A percentile compares a stretch with the other conserved stretches of the same genome.
Evolutionary conservation across 192 early-diverging fungal genomes (phyloP).

Genomic region (Coemansia sp.): DNA sequence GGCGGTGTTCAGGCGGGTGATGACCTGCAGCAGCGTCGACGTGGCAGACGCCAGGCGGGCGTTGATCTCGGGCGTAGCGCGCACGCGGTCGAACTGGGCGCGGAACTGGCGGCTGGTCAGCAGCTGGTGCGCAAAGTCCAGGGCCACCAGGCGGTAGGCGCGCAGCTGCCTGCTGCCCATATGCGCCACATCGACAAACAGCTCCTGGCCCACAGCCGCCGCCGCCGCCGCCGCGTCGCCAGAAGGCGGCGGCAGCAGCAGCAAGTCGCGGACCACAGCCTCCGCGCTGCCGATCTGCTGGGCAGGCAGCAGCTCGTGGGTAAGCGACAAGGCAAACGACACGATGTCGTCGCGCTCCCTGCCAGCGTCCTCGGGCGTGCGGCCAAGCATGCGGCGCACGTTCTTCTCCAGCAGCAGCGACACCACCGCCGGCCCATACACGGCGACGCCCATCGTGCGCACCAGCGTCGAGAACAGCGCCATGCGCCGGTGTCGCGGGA

Average conservation of each 20-base stretch:
- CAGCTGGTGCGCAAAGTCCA: constrained; percentile 53
- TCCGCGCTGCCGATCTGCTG: constrained; percentile 70
- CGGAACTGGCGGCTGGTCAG: constrained; percentile 46
- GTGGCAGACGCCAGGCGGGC: constrained; percentile 14
- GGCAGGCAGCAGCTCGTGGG: constrained; percentile 65
- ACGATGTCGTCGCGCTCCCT: constrained; percentile 65
- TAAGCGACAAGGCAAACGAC: constrained; percentile 76
- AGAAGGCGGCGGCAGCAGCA: constrained; percentile 62
- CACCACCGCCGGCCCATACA: constrained; percentile 74
- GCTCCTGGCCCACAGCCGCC: neutral
- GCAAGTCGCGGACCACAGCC: constrained; percentile 60
- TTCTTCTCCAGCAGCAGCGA: constrained; percentile 75
- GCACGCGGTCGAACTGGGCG: constrained; percentile 8
- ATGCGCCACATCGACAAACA: constrained; percentile 23
- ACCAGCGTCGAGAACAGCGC: constrained; percentile 84
- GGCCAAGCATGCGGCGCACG: constrained; percentile 50
- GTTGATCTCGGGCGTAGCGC: constrained; percentile 19
- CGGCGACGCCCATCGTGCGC: constrained; percentile 72
- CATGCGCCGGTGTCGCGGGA: constrained; percentile 90
- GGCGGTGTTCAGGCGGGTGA: constrained; percentile 26
- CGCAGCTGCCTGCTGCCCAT: constrained; percentile 38
- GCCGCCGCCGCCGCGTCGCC: neutral
- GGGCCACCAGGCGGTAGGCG: constrained; percentile 42
- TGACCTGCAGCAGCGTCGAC: constrained; percentile 26
- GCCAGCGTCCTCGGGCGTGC: constrained; percentile 40